Evolutionary conservation across 768 basidiomycete species (phyloP).

Genomic region (Pulveroboletus sp.): DNA sequence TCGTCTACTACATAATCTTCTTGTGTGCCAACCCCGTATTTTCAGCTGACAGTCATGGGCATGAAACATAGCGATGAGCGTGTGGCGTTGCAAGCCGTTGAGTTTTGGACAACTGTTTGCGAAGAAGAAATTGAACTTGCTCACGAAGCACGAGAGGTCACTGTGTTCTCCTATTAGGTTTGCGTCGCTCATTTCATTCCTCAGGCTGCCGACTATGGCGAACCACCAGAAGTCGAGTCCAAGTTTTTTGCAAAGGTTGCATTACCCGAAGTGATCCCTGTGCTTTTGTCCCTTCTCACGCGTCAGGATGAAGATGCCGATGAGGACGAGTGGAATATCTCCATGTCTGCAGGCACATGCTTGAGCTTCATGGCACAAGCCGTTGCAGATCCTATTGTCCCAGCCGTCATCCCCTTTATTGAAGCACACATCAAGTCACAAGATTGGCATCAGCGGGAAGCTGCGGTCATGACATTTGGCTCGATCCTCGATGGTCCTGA

Average conservation of each 20-base stretch:
- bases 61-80: slow-evolving; percentile 92
- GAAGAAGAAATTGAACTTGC: slow-evolving; percentile 94
- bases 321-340: slow-evolving; percentile 98
- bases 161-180: slow-evolving; percentile 9
- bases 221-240: slow-evolving; percentile 78
- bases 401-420: slow-evolving; percentile 94
- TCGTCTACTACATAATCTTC: slow-evolving; percentile 4
- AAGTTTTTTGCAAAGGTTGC: slow-evolving; percentile 93
- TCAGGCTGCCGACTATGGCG: slow-evolving; percentile 87
- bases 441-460: slow-evolving; percentile 95
- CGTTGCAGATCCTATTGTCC: slow-evolving; percentile 86
- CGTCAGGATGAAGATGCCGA: slow-evolving; percentile 96
- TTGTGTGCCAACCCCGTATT: slow-evolving; percentile 10
- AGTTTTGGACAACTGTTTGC: slow-evolving; percentile 99
- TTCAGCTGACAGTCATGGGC: slow-evolving; percentile 89
- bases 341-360: slow-evolving; percentile 95
- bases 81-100: slow-evolving; percentile 93
- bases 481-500: slow-evolving; percentile 97
- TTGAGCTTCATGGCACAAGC: slow-evolving; percentile 84
- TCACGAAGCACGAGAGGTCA: slow-evolving; percentile 86
- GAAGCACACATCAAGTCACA: slow-evolving; percentile 89
- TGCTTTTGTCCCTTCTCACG: slow-evolving; percentile 81
- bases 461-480: slow-evolving; percentile 97
- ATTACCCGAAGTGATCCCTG: slow-evolving; percentile 90
- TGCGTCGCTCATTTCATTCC: slow-evolving; percentile 7